A percentile compares a stretch with the other conserved stretches of the same genome.
Conservation (phyloP, 2,329 filamentous ascomycete species). For the Thelonectria rubi region DNA sequence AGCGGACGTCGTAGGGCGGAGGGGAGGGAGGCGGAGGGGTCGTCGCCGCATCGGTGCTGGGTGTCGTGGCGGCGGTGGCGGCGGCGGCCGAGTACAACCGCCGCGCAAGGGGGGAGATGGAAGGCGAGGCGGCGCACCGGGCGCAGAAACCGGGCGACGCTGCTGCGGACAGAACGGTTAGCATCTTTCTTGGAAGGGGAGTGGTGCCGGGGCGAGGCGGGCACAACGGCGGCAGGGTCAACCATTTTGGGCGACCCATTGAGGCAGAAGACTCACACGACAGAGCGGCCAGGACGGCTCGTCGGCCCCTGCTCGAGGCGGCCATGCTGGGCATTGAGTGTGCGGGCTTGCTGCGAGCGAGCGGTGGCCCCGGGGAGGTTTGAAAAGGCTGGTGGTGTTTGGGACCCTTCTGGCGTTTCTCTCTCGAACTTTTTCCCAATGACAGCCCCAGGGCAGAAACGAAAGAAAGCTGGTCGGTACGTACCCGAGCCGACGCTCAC, state of each 20-base stretch:
- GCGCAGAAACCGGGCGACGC: conserved; percentile 48
- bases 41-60: conserved; percentile 31
- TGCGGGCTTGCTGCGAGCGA: conserved; percentile 28
- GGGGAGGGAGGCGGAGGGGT: conserved; percentile 31
- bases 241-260: conserved; percentile 33
- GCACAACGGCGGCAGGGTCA: no score
- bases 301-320: conserved; percentile 65
- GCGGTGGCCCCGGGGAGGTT: conserved; percentile 22
- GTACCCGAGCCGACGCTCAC: conserved; percentile 30
- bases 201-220: no score
- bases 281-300: conserved; percentile 58
- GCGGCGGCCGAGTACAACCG: conserved; percentile 50
- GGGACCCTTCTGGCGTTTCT: conserved; percentile 19
- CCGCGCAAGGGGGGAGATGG: conserved; percentile 35
- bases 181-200: no score
- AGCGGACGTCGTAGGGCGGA: conserved; percentile 59
- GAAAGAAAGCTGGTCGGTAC: conserved; percentile 33
- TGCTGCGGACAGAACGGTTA: conserved; percentile 22
- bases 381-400: conserved; percentile 30
- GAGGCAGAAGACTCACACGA: conserved; percentile 54
- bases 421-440: conserved; percentile 42
- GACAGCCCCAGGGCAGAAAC: no score
- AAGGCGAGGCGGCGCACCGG: conserved; percentile 49
- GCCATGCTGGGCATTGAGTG: conserved; percentile 51
- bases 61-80: conserved; percentile 21